These are phyloP conservation scores for Borealophlyctis nickersoniae DNA, from an alignment of 192 early-diverging fungal species.

Conservation along the genomic window DNA sequence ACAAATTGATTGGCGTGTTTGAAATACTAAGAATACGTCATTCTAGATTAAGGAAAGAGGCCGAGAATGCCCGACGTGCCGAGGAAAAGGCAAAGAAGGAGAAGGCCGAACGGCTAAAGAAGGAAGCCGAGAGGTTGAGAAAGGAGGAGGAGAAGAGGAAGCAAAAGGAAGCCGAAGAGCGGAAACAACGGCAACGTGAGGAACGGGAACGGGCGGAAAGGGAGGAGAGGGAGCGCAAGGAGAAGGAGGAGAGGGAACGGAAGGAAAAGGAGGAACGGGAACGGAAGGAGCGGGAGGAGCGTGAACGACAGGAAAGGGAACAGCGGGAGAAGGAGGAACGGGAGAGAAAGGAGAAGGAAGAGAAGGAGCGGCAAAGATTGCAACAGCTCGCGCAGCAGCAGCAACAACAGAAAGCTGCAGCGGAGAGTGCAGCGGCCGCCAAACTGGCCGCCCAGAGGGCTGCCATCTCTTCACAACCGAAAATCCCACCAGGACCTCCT, in stretches of 20 bases:
- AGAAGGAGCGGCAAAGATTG: not conserved
- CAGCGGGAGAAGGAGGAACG: conserved; percentile 19
- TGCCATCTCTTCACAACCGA: not conserved
- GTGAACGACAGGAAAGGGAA: conserved; percentile 8
- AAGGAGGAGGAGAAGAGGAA: conserved; percentile 62
- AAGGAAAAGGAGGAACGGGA: conserved; percentile 30
- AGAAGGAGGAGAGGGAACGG: conserved; percentile 35
- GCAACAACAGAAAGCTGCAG: conserved; percentile 1
- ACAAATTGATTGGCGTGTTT: conserved; percentile 8
- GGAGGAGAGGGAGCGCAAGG: conserved; percentile 52
- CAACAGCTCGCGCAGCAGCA: conserved; percentile 3
- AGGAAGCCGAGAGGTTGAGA: conserved; percentile 52
- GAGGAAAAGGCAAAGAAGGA: conserved; percentile 28
- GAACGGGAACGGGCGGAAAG: conserved; percentile 52
- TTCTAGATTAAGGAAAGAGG: conserved; percentile 47
- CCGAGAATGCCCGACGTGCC: conserved; percentile 36
- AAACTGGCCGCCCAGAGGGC: not conserved
- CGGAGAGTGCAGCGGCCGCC: not conserved
- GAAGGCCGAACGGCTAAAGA: conserved; percentile 49
- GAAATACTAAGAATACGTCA: not conserved
- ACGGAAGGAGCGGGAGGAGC: conserved; percentile 43
- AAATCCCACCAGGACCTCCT: too few species aligned
- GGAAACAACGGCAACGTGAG: conserved; percentile 44
- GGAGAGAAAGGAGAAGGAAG: conserved; percentile 7
- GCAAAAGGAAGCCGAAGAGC: conserved; percentile 39